Evolutionary conservation across 1,139 yeast genomes (phyloP).

Genomic region (Lodderomyces metapsilosis): DNA sequence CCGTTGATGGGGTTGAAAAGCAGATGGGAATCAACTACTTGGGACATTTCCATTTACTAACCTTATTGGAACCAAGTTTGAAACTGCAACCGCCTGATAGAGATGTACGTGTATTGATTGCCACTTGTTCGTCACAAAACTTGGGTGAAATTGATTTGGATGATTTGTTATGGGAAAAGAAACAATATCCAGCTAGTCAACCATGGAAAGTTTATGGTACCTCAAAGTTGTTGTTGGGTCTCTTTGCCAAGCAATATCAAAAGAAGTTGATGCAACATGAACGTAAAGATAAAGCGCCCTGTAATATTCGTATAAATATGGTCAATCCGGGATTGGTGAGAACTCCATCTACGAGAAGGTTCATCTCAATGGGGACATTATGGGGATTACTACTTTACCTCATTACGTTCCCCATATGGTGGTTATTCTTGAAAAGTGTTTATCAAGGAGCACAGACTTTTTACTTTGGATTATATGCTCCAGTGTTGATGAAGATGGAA

Average conservation of each 20-base stretch:
- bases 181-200: constrained; percentile 55
- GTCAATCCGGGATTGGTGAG: constrained; percentile 94
- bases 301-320: constrained; percentile 67
- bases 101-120: constrained; percentile 77
- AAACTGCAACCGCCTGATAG: constrained; percentile 91
- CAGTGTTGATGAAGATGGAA: constrained; percentile 54
- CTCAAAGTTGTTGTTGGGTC: constrained; percentile 70
- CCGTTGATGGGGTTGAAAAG: constrained; percentile 79
- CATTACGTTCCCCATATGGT: constrained; percentile 75
- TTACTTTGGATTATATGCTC: constrained; percentile 68
- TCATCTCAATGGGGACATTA: constrained; percentile 72
- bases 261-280: constrained; percentile 53
- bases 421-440: constrained; percentile 73
- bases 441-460: constrained; percentile 78
- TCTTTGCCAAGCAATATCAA: constrained; percentile 78
- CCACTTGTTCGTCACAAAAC: constrained; percentile 76
- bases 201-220: constrained; percentile 84
- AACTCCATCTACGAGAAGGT: constrained; percentile 79
- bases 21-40: constrained; percentile 84
- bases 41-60: constrained; percentile 76
- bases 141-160: constrained; percentile 62
- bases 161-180: constrained; percentile 67
- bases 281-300: constrained; percentile 65
- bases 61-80: constrained; percentile 75
- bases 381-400: constrained; percentile 69